Evolutionary conservation across 2,329 filamentous ascomycete species (phyloP).

Genomic region (Sporothrix sp.): DNA sequence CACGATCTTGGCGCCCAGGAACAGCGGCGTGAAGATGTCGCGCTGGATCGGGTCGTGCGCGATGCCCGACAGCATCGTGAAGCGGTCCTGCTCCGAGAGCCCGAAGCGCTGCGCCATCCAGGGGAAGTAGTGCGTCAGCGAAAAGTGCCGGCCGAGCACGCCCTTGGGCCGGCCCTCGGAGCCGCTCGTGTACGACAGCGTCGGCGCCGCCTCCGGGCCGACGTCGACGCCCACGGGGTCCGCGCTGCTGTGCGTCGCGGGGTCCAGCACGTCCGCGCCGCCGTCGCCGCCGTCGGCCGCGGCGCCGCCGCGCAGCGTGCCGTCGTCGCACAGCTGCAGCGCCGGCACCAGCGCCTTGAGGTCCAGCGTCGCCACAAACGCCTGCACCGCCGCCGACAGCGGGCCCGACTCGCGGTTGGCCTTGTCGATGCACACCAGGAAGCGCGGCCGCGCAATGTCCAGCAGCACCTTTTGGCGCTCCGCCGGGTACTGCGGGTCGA

Average conservation of each 20-base stretch:
- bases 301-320: slow-evolving; percentile 59
- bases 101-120: slow-evolving; percentile 88
- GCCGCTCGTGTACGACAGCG: slow-evolving; percentile 64
- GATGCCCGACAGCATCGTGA: slow-evolving; percentile 78
- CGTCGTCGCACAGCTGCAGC: slow-evolving; percentile 61
- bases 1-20: slow-evolving; percentile 69
- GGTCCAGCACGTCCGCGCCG: slow-evolving; percentile 57
- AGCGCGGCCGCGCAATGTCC: slow-evolving; percentile 65
- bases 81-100: slow-evolving; percentile 60
- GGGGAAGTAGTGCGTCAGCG: slow-evolving; percentile 73
- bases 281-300: slow-evolving; percentile 27
- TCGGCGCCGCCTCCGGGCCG: slow-evolving; percentile 76
- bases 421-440: slow-evolving; percentile 62
- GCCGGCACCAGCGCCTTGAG: slow-evolving; percentile 67
- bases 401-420: slow-evolving; percentile 55
- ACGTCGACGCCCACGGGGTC: slow-evolving; percentile 60
- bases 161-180: slow-evolving; percentile 76
- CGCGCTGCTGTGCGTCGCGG: slow-evolving; percentile 41
- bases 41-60: slow-evolving; percentile 58
- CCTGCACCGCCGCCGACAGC: slow-evolving; percentile 38
- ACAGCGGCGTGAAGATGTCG: slow-evolving; percentile 83
- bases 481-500: slow-evolving; percentile 77
- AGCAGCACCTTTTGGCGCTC: slow-evolving; percentile 74
- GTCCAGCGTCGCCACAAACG: slow-evolving; percentile 62
- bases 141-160: slow-evolving; percentile 79